Evolutionary conservation across 2,329 filamentous ascomycete genomes (phyloP).

Genomic region (Fusarium nodosum): DNA sequence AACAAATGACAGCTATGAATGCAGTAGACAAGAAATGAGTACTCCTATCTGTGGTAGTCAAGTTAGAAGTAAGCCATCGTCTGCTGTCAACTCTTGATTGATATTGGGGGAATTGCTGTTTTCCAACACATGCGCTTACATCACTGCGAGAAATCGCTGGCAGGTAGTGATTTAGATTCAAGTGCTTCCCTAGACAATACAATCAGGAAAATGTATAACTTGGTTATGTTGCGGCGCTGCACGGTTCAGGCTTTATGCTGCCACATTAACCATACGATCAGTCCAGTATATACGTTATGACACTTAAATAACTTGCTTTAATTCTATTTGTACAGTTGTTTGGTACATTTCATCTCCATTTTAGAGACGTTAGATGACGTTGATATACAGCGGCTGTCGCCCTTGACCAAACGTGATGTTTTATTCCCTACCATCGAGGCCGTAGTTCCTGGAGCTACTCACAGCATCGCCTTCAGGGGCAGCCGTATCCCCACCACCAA

Average conservation of each 20-base stretch:
- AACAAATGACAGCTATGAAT: too few species aligned
- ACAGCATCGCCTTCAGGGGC: constrained; percentile 64
- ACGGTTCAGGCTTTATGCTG: background rate
- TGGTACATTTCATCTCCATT: constrained; percentile 46
- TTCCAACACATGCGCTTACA: background rate
- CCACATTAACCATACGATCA: background rate
- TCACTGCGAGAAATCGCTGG: background rate
- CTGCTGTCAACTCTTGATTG: background rate
- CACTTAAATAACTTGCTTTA: constrained; percentile 40
- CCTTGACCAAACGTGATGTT: constrained; percentile 17
- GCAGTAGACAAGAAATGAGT: too few species aligned
- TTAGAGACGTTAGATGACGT: constrained; percentile 42
- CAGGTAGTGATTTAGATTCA: background rate
- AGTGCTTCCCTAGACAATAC: background rate
- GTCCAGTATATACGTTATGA: background rate
- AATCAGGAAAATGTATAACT: background rate
- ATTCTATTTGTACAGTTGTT: constrained; percentile 53
- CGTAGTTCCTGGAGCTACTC: constrained; percentile 57
- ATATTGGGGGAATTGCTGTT: background rate
- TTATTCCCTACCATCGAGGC: constrained; percentile 50
- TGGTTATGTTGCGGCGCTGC: background rate
- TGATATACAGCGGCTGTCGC: constrained; percentile 44
- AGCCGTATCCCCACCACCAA: constrained; percentile 32
- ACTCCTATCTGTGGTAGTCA: too few species aligned
- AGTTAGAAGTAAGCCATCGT: too few species aligned